phyloP scores from a whole-genome alignment of 2,329 filamentous ascomycete species.

The Aureobasidium melanogenum region DNA sequence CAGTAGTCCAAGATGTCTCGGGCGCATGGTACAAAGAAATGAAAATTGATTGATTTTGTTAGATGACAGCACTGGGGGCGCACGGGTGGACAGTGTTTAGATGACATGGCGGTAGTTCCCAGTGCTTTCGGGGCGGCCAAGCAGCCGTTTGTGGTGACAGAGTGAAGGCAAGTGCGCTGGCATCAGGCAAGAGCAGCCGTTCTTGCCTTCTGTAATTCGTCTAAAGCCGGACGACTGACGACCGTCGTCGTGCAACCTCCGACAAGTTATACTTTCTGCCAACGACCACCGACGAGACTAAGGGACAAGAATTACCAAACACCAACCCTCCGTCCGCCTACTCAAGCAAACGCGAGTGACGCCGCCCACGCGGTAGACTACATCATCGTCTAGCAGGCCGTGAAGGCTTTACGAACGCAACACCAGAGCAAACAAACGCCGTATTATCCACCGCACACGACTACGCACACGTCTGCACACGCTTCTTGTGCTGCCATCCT shows the following conservation, averaged over 20 bases:
- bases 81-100: background rate
- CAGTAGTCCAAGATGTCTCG: background rate
- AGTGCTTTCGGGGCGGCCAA: background rate
- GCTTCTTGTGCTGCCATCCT: slow-evolving; percentile 4
- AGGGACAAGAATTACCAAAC: background rate
- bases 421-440: slow-evolving; percentile 6
- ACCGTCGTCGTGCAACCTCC: background rate
- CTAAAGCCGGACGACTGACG: background rate
- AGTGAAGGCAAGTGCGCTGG: slow-evolving; percentile 2
- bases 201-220: background rate
- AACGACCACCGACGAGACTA: background rate
- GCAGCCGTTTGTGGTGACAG: slow-evolving; percentile 5
- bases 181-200: slow-evolving; percentile 3
- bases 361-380: background rate
- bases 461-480: slow-evolving; percentile 8
- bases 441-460: background rate
- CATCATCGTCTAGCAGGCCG: background rate
- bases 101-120: background rate
- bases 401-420: background rate
- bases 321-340: background rate
- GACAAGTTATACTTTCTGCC: background rate
- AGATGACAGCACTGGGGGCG: background rate
- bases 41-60: background rate
- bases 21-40: background rate
- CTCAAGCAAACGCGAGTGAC: background rate